A percentile compares a stretch with the other conserved stretches of the same genome.
These are phyloP conservation scores for Bombardia bombarda DNA, from an alignment of 495 filamentous ascomycete species.

Conservation along the genomic window DNA sequence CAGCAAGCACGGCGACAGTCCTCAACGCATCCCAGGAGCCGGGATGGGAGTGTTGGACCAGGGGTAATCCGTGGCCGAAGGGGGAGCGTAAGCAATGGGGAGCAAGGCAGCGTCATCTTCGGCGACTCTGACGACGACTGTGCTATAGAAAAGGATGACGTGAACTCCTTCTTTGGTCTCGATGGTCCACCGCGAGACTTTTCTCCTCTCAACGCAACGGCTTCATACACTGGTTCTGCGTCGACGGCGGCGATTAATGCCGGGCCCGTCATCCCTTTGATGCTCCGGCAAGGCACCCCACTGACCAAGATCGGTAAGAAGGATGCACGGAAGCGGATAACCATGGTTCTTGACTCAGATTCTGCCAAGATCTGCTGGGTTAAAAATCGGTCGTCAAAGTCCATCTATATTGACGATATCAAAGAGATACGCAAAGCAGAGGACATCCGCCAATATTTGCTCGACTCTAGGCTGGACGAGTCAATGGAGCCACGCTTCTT, in stretches of 20 bases:
- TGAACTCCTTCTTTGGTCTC: slow-evolving; percentile 11
- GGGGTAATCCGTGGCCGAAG: slow-evolving; percentile 69
- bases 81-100: slow-evolving; percentile 74
- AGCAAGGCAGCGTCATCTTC: slow-evolving; percentile 44
- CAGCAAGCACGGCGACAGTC: slow-evolving; percentile 51
- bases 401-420: slow-evolving; percentile 90
- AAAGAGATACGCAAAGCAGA: slow-evolving; percentile 76
- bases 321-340: slow-evolving; percentile 65
- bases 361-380: slow-evolving; percentile 85
- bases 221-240: slow-evolving; percentile 28
- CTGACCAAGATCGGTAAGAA: slow-evolving; percentile 74
- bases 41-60: slow-evolving; percentile 82
- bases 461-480: slow-evolving; percentile 65
- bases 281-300: slow-evolving; percentile 65
- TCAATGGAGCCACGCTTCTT: slow-evolving; percentile 66
- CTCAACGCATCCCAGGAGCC: slow-evolving; percentile 60
- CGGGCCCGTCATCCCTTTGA: slow-evolving; percentile 62
- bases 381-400: slow-evolving; percentile 63
- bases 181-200: slow-evolving; percentile 24
- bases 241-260: slow-evolving; percentile 22
- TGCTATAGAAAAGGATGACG: slow-evolving; percentile 28
- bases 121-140: slow-evolving; percentile 61
- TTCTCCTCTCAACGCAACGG: slow-evolving; percentile 29
- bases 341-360: slow-evolving; percentile 69
- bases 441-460: slow-evolving; percentile 83